phyloP scores from a whole-genome alignment of 1,284 basidiomycete species.

The Pseudozyma sp. region DNA sequence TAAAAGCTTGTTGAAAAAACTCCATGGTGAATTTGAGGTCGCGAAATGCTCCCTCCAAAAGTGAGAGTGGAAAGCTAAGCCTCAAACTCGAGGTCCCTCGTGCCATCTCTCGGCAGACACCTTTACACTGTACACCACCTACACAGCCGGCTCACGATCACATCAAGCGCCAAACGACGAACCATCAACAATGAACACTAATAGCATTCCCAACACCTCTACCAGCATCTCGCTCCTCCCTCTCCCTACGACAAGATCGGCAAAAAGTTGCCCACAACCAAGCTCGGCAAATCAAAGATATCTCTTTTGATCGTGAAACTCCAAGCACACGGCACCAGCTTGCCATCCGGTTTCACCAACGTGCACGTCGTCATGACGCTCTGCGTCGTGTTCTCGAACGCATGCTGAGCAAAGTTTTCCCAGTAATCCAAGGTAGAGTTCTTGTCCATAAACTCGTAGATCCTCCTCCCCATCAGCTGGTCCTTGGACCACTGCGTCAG shows the following conservation, averaged over 20 bases:
- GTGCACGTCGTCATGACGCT: constrained; percentile 64
- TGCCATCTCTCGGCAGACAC: too few relatives aligned
- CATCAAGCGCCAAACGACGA: neutral
- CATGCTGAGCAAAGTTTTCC: constrained; percentile 67
- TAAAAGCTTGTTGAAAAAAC: too few relatives aligned
- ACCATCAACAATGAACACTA: neutral
- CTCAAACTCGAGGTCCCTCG: too few relatives aligned
- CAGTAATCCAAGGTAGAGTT: constrained; percentile 65
- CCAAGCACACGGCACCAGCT: constrained; percentile 63
- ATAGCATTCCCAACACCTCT: neutral
- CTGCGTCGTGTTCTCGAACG: constrained; percentile 67
- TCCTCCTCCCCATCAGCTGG: constrained; percentile 62
- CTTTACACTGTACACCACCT: too few relatives aligned
- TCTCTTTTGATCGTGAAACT: constrained; percentile 68
- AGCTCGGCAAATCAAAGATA: constrained; percentile 65
- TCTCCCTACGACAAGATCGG: constrained; percentile 9
- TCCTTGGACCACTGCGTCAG: constrained; percentile 74
- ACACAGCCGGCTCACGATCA: too few relatives aligned
- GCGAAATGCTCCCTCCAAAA: neutral
- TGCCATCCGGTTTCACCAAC: constrained; percentile 60
- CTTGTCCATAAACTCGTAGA: constrained; percentile 68
- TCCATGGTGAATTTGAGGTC: neutral
- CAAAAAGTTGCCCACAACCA: constrained; percentile 54
- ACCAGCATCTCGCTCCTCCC: neutral
- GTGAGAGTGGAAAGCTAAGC: too few relatives aligned